Percentiles rank a stretch among this genome's conserved stretches.
These are phyloP conservation scores for Trichoderma sp. DNA, from an alignment of 2,329 filamentous ascomycete species.

Conservation along the genomic window DNA sequence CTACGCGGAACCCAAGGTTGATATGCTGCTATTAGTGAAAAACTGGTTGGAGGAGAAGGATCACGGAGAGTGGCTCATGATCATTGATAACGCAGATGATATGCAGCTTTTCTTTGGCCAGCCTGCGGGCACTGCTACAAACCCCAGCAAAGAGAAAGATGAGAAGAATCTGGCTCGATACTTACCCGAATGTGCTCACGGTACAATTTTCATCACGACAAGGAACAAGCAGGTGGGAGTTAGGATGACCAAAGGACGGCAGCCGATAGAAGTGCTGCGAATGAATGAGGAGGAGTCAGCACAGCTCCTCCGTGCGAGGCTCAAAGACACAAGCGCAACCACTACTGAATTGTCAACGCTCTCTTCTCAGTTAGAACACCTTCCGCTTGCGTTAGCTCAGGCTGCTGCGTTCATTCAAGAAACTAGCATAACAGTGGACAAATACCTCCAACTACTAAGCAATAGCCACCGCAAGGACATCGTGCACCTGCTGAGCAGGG, in stretches of 20 bases:
- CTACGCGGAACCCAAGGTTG: not conserved
- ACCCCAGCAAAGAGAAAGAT: not conserved
- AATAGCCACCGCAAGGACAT: not conserved
- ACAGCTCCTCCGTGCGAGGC: not conserved
- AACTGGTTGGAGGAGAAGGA: not conserved
- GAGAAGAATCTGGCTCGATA: not conserved
- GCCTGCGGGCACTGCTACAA: not conserved
- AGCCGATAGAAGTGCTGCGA: constrained; percentile 29
- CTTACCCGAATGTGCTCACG: not conserved
- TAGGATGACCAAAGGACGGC: constrained; percentile 23
- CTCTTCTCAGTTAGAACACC: not conserved
- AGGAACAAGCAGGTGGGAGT: constrained; percentile 31
- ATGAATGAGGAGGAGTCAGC: constrained; percentile 31
- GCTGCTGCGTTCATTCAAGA: not conserved
- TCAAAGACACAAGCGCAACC: not conserved
- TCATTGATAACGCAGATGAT: not conserved
- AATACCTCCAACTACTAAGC: not conserved
- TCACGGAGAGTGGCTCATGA: not conserved
- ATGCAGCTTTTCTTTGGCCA: not conserved
- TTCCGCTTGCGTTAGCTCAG: not conserved
- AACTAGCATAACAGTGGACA: not conserved
- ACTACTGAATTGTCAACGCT: not conserved
- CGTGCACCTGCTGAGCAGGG: not conserved
- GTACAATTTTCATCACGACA: constrained; percentile 33
- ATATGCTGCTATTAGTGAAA: not conserved